Conservation (phyloP, 306 rosid species). For the Sicyos edulis region DNA sequence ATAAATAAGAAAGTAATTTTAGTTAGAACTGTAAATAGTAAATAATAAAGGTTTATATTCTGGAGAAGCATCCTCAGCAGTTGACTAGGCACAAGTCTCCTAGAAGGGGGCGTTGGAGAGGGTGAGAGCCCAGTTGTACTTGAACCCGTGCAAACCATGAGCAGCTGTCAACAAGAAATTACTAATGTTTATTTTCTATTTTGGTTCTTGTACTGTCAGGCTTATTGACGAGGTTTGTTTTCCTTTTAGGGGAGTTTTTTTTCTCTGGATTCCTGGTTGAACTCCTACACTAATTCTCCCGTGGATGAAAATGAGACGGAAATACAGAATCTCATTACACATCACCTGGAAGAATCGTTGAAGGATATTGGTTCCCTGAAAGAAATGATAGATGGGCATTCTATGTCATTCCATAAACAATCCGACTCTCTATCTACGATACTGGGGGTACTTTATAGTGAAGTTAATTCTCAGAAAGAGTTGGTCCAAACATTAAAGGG, state of each 20-base stretch:
- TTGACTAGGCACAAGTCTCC: not conserved
- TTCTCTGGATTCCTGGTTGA: slow-evolving; percentile 43
- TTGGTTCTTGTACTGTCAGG: not conserved
- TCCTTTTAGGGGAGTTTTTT: slow-evolving; percentile 39
- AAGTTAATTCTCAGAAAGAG: slow-evolving; percentile 56
- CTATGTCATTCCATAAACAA: slow-evolving; percentile 45
- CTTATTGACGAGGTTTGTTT: slow-evolving; percentile 18
- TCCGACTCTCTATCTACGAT: slow-evolving; percentile 39
- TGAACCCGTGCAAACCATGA: not conserved
- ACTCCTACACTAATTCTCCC: slow-evolving; percentile 33
- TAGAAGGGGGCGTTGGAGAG: not conserved
- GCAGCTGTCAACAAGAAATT: not conserved
- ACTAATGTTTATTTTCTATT: not conserved
- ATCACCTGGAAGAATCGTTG: slow-evolving; percentile 50
- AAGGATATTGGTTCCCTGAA: slow-evolving; percentile 42
- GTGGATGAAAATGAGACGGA: slow-evolving; percentile 40
- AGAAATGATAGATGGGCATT: slow-evolving; percentile 48
- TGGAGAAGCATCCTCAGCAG: not conserved
- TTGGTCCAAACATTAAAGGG: slow-evolving; percentile 48
- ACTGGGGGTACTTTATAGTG: slow-evolving; percentile 39
- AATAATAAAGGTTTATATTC: not conserved
- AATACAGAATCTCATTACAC: slow-evolving; percentile 31
- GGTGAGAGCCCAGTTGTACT: not conserved
- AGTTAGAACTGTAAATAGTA: not conserved
- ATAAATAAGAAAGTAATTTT: not conserved